These are phyloP conservation scores for Mucor sp. DNA, from an alignment of 371 early-diverging fungal genomes.

Conservation along the genomic window DNA sequence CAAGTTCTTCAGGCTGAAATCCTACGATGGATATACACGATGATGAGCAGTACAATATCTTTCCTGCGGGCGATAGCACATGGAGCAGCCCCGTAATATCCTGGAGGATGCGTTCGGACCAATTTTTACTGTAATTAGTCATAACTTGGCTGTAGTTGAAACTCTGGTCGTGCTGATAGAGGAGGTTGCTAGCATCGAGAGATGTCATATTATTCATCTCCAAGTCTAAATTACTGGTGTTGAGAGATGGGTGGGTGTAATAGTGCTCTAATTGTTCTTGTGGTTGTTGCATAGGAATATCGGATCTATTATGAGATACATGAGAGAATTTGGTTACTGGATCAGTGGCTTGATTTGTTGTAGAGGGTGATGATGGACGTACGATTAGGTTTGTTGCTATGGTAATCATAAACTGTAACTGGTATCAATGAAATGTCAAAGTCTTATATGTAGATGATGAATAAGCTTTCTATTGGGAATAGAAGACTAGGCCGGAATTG, in stretches of 20 bases:
- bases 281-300: constrained; percentile 5
- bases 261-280: background rate
- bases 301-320: background rate
- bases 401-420: background rate
- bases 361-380: background rate
- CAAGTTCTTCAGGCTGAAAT: constrained; percentile 50
- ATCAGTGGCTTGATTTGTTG: background rate
- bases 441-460: background rate
- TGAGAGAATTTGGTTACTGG: constrained; percentile 6
- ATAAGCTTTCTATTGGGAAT: background rate
- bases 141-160: constrained; percentile 4
- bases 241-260: background rate
- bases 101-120: constrained; percentile 47
- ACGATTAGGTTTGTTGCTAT: constrained; percentile 7
- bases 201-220: background rate
- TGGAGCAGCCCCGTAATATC: constrained; percentile 59
- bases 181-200: background rate
- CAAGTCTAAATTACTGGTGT: background rate
- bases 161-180: constrained; percentile 1
- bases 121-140: constrained; percentile 30
- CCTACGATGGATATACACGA: constrained; percentile 52
- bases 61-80: constrained; percentile 49
- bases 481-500: background rate
- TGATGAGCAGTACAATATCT: constrained; percentile 55
- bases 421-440: background rate